A percentile compares a stretch with the other conserved stretches of the same genome.
phyloP scores from a whole-genome alignment of 2,329 filamentous ascomycete genomes.

The Penicillium vulpinum region DNA sequence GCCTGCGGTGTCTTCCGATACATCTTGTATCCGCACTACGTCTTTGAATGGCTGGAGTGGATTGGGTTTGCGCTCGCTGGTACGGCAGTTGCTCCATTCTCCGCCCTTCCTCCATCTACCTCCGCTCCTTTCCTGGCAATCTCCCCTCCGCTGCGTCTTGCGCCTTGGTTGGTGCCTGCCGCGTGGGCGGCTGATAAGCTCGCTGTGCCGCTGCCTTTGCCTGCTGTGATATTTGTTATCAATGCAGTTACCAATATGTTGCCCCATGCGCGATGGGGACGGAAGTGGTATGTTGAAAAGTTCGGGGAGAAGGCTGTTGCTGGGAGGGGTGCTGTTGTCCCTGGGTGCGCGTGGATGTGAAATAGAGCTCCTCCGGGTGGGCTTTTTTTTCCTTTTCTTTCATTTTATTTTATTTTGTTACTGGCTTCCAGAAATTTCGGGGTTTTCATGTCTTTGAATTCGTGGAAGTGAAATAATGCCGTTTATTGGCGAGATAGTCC shows the following conservation, averaged over 20 bases:
- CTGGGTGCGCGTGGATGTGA: conserved; percentile 50
- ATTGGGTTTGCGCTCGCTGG: conserved; percentile 72
- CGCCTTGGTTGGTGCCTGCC: conserved; percentile 39
- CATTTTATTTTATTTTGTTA: neutral
- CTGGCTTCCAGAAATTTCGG: neutral
- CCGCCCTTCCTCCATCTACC: neutral
- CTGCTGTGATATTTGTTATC: conserved; percentile 76
- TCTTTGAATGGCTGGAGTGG: conserved; percentile 98
- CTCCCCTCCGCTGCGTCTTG: conserved; percentile 31
- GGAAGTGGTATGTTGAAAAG: conserved; percentile 80
- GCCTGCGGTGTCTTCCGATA: conserved; percentile 77
- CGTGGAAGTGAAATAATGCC: neutral
- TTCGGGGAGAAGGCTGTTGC: conserved; percentile 84
- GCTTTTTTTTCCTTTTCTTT: neutral
- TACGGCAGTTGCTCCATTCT: conserved; percentile 35
- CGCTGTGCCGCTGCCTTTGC: conserved; percentile 59
- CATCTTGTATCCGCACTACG: conserved; percentile 87
- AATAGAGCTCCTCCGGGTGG: neutral
- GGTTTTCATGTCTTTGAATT: neutral
- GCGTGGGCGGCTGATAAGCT: conserved; percentile 30
- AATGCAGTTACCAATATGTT: conserved; percentile 92
- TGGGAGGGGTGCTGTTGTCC: conserved; percentile 71
- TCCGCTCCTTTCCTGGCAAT: conserved; percentile 1
- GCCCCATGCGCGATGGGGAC: conserved; percentile 77
- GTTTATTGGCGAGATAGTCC: neutral